A percentile compares a stretch with the other conserved stretches of the same genome.
Evolutionary conservation across 2,329 filamentous ascomycete genomes (phyloP).

Genomic region (Paraphoma chrysanthemicola): DNA sequence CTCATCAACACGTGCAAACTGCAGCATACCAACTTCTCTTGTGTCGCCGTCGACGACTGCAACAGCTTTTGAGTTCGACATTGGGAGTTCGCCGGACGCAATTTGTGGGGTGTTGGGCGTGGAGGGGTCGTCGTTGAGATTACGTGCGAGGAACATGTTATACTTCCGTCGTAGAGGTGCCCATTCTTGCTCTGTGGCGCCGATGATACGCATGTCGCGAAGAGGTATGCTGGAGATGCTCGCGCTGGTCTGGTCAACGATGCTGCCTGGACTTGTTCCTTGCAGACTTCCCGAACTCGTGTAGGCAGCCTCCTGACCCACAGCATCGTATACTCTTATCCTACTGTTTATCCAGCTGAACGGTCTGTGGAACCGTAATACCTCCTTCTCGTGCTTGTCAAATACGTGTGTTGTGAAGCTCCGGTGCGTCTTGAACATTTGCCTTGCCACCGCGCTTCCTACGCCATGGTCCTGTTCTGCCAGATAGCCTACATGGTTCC

Average conservation of each 20-base stretch:
- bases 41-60: slow-evolving; percentile 48
- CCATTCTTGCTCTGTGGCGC: slow-evolving; percentile 70
- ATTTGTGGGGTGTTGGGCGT: slow-evolving; percentile 49
- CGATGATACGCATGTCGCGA: slow-evolving; percentile 67
- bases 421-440: slow-evolving; percentile 68
- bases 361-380: slow-evolving; percentile 67
- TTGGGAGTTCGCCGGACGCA: slow-evolving; percentile 52
- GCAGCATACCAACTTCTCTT: slow-evolving; percentile 57
- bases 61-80: slow-evolving; percentile 58
- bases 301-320: slow-evolving; percentile 32
- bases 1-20: slow-evolving; percentile 69
- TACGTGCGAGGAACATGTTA: slow-evolving; percentile 67
- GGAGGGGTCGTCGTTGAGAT: slow-evolving; percentile 48
- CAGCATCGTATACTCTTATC: slow-evolving; percentile 51
- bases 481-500: slow-evolving; percentile 69
- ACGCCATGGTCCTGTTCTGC: slow-evolving; percentile 69
- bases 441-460: slow-evolving; percentile 62
- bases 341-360: slow-evolving; percentile 69
- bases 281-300: slow-evolving; percentile 54
- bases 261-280: slow-evolving; percentile 51
- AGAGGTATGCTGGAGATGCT: slow-evolving; percentile 62
- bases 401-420: slow-evolving; percentile 72
- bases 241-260: slow-evolving; percentile 54
- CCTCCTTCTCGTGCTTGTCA: slow-evolving; percentile 65
- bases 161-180: slow-evolving; percentile 68